phyloP scores from a whole-genome alignment of 768 basidiomycete species.

The Boletus barrowsii region DNA sequence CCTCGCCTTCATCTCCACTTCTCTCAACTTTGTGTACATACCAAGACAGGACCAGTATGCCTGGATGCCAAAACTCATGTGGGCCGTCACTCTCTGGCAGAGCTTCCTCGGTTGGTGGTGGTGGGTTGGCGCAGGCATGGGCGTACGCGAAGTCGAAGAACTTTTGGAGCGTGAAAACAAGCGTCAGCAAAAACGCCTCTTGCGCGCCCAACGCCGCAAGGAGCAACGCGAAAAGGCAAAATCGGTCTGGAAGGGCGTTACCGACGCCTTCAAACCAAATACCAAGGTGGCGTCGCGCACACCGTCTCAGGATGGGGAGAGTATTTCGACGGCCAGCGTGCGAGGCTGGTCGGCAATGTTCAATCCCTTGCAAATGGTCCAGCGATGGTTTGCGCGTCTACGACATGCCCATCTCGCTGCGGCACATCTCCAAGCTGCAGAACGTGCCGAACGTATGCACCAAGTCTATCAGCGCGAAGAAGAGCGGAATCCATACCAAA shows the following conservation, averaged over 20 bases:
- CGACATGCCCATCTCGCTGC: slow-evolving; percentile 71
- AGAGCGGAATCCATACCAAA: slow-evolving; percentile 21
- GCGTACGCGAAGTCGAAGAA: slow-evolving; percentile 68
- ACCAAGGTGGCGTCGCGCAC: not conserved
- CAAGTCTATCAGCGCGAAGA: slow-evolving; percentile 49
- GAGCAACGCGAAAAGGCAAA: slow-evolving; percentile 53
- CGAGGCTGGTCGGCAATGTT: not conserved
- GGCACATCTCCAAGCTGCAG: slow-evolving; percentile 65
- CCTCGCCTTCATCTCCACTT: slow-evolving; percentile 80
- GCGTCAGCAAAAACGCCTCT: slow-evolving; percentile 44
- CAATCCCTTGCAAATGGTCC: slow-evolving; percentile 34
- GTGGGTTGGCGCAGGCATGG: slow-evolving; percentile 96
- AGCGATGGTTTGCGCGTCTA: slow-evolving; percentile 56
- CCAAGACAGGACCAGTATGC: slow-evolving; percentile 76
- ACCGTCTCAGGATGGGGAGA: slow-evolving; percentile 9
- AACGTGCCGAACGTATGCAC: slow-evolving; percentile 64
- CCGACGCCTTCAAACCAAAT: slow-evolving; percentile 42
- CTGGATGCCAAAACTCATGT: slow-evolving; percentile 91
- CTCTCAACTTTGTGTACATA: slow-evolving; percentile 86
- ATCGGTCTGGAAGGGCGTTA: slow-evolving; percentile 56
- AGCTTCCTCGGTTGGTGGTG: slow-evolving; percentile 98
- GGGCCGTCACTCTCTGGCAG: slow-evolving; percentile 95
- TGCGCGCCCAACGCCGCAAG: slow-evolving; percentile 45
- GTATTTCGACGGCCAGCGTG: not conserved
- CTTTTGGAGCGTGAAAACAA: slow-evolving; percentile 53